Evolutionary conservation across 805 yeast genomes (phyloP).

Genomic region (Grigorovia transvaalensis): DNA sequence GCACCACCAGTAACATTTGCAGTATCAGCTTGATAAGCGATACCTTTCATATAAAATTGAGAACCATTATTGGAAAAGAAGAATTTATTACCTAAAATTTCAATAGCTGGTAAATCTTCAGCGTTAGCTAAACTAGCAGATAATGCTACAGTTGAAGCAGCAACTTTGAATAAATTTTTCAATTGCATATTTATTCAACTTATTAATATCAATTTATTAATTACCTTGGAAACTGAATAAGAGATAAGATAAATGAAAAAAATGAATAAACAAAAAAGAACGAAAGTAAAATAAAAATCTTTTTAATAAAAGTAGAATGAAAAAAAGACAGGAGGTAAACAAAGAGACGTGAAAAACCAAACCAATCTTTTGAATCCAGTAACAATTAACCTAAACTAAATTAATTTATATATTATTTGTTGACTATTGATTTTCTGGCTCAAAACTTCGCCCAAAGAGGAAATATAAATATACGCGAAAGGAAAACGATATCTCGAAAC

Average conservation of each 20-base stretch:
- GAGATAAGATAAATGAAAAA: neutral
- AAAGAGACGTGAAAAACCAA: too few relatives aligned
- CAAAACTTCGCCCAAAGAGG: neutral
- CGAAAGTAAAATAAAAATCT: too few relatives aligned
- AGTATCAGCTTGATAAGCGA: constrained; percentile 70
- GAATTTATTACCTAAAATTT: constrained; percentile 68
- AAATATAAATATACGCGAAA: neutral
- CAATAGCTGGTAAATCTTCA: constrained; percentile 50
- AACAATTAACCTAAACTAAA: neutral
- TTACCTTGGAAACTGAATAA: neutral
- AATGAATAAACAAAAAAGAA: neutral
- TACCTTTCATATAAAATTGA: constrained; percentile 67
- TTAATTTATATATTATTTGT: neutral
- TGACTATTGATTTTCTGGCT: neutral
- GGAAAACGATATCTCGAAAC: neutral
- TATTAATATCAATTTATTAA: neutral
- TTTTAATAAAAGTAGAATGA: too few relatives aligned
- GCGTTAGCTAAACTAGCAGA: constrained; percentile 23
- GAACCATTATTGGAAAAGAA: constrained; percentile 69
- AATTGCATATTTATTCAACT: constrained; percentile 23
- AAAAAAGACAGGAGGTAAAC: neutral
- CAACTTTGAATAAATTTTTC: constrained; percentile 28
- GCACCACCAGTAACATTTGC: constrained; percentile 36
- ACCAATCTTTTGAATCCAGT: neutral
- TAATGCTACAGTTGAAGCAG: constrained; percentile 22